phyloP scores from a whole-genome alignment of 139 green algal species.

The Tetradesmus obliquus region DNA sequence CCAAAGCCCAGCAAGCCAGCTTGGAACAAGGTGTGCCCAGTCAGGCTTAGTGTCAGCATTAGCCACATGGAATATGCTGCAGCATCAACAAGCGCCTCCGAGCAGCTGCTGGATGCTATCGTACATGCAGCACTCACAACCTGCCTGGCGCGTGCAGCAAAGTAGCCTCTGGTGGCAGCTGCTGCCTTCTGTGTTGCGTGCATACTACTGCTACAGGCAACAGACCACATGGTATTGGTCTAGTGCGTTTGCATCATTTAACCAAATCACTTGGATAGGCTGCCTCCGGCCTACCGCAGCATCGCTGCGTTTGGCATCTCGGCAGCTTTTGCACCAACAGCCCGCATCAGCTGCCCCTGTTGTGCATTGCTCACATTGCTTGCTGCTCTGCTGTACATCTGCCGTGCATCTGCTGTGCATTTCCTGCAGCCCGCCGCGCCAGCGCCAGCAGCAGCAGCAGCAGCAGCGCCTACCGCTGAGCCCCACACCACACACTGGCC shows the following conservation, averaged over 20 bases:
- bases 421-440: constrained; percentile 13
- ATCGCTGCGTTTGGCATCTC: no score
- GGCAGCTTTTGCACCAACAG: no score
- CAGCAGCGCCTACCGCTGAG: constrained; percentile 1
- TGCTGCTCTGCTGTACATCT: neutral
- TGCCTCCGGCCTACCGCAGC: no score
- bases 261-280: no score
- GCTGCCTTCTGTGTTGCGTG: no score
- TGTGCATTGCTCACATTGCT: neutral
- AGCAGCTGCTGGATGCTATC: neutral
- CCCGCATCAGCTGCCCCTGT: no score
- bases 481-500: constrained; percentile 68
- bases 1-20: constrained; percentile 72
- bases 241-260: no score
- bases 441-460: neutral
- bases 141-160: neutral
- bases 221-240: no score
- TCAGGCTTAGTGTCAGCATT: neutral
- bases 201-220: no score
- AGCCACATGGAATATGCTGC: neutral
- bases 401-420: neutral
- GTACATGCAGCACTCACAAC: neutral
- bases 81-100: neutral
- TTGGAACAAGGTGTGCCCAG: constrained; percentile 74
- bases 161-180: neutral